These are phyloP conservation scores for Fusarium ramigenum DNA, from an alignment of 2,329 filamentous ascomycete species.

Conservation along the genomic window DNA sequence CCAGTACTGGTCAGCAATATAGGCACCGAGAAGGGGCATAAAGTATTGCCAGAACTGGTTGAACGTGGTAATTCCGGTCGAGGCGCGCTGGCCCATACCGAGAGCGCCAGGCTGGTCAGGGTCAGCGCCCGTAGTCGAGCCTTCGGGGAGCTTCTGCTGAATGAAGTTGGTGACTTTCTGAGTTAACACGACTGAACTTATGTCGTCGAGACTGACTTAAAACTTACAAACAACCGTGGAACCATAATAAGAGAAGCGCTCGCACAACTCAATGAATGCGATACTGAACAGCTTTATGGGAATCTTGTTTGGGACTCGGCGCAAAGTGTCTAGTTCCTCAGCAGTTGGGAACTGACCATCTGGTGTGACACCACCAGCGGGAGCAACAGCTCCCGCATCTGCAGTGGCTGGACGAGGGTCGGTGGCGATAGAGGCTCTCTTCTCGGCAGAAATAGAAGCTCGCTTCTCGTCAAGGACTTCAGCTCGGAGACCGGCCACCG, in stretches of 20 bases:
- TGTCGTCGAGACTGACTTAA: background rate
- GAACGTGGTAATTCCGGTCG: slow-evolving; percentile 55
- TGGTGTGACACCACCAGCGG: background rate
- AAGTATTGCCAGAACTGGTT: slow-evolving; percentile 69
- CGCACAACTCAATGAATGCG: slow-evolving; percentile 74
- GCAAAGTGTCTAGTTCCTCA: slow-evolving; percentile 59
- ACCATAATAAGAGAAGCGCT: slow-evolving; percentile 79
- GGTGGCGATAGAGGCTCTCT: slow-evolving; percentile 39
- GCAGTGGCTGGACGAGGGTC: slow-evolving; percentile 6
- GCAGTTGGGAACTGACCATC: slow-evolving; percentile 35
- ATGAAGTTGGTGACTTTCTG: slow-evolving; percentile 68
- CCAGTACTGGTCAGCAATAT: slow-evolving; percentile 64
- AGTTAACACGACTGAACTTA: background rate
- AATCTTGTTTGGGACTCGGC: slow-evolving; percentile 65
- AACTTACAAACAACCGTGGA: slow-evolving; percentile 70
- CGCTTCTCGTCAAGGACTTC: slow-evolving; percentile 46
- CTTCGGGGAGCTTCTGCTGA: slow-evolving; percentile 63
- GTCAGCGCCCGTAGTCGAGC: slow-evolving; percentile 64
- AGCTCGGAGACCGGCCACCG: slow-evolving; percentile 41
- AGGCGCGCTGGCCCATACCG: slow-evolving; percentile 65
- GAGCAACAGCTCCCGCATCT: background rate
- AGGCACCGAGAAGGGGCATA: slow-evolving; percentile 66
- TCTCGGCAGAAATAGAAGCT: slow-evolving; percentile 43
- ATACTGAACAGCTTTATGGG: slow-evolving; percentile 69
- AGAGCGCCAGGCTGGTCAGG: slow-evolving; percentile 61